A percentile compares a stretch with the other conserved stretches of the same genome.
Conservation (phyloP, 768 basidiomycete species). For the Lyophyllum decastes region DNA sequence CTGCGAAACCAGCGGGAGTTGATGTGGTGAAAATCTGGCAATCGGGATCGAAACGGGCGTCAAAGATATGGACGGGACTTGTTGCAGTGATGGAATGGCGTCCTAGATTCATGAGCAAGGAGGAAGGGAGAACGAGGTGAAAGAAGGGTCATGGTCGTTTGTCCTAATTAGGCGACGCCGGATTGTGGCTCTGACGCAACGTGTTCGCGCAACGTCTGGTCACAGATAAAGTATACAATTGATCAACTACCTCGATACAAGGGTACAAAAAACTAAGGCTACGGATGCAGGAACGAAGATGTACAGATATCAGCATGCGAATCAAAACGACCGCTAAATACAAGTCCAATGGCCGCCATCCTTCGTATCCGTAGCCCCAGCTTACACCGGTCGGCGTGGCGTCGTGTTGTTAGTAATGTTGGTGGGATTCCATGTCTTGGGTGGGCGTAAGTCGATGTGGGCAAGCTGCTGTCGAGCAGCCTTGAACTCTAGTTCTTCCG, state of each 20-base stretch:
- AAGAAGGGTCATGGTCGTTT: slow-evolving; percentile 17
- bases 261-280: slow-evolving; percentile 2
- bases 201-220: not conserved
- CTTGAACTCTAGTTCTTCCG: slow-evolving; percentile 81
- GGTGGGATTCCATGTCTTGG: slow-evolving; percentile 72
- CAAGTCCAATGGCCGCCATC: slow-evolving; percentile 1
- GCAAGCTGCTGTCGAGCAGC: slow-evolving; percentile 79
- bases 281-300: slow-evolving; percentile 11
- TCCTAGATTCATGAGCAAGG: slow-evolving; percentile 75
- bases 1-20: slow-evolving; percentile 80
- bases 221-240: slow-evolving; percentile 4
- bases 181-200: slow-evolving; percentile 10
- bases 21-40: slow-evolving; percentile 79
- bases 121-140: slow-evolving; percentile 10
- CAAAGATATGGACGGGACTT: slow-evolving; percentile 70
- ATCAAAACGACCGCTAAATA: slow-evolving; percentile 2
- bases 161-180: slow-evolving; percentile 17
- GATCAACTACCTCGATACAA: slow-evolving; percentile 12
- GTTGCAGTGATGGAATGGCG: slow-evolving; percentile 82
- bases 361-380: slow-evolving; percentile 4
- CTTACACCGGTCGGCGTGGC: slow-evolving; percentile 16
- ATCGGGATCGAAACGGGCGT: slow-evolving; percentile 81
- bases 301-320: slow-evolving; percentile 7
- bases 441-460: slow-evolving; percentile 72
- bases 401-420: slow-evolving; percentile 36